Base-by-base conservation (phyloP, 1,284 basidiomycete species). In the Tilletia horrida region DNA sequence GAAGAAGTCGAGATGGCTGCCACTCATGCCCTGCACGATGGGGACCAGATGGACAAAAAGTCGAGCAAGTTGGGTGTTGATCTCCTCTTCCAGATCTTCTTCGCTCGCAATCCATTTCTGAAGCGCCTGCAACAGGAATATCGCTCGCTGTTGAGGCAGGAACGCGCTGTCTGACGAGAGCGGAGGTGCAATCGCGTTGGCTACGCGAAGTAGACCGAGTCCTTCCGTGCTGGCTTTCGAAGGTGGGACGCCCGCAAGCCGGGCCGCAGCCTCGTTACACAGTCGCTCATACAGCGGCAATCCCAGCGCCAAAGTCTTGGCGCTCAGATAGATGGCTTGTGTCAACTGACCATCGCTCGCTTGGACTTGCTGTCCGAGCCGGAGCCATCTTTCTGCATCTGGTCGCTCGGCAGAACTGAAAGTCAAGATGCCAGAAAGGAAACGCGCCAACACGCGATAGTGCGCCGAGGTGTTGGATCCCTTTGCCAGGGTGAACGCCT, bases 1-100 rank as follows among this genome's bases (percentile, higher is more conserved):
- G 18, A 96, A 88, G 59, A 93, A 87, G 64, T 93, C 91, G 91
- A 95, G 95, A 81, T 97, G 96, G 0, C 86, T 85, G 0, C 96
- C 96, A 3, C 88, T 85, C 0, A 97, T 85, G 75, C 88, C 90
- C 81, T 97, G 93, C 64, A 98, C 84, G 62, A 97, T 90, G 0
- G 95, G 93, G 1, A 89, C 89, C 1, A 98, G 84, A 67, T 90
- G 85, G 44, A 86, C 83, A 77, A 93, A 92, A 0, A 97, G 81
- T 69, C 88, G 83, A 0, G 90, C 88, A 83, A 96, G 87, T 62
- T 86, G 87, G 64, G 87, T 88, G 75, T 94, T 89, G 1, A 94
- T 85, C 70, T 91, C 87, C 47, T 85, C 85, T 27, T 87, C 83
- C 14, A 90, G 88, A 18, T 89, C 90, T 63, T 92, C 91, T 31